Evolutionary conservation across 2,329 filamentous ascomycete species (phyloP), one percentile per base, ranked within the genome.

Genomic region (Botrytis fabae): DNA sequence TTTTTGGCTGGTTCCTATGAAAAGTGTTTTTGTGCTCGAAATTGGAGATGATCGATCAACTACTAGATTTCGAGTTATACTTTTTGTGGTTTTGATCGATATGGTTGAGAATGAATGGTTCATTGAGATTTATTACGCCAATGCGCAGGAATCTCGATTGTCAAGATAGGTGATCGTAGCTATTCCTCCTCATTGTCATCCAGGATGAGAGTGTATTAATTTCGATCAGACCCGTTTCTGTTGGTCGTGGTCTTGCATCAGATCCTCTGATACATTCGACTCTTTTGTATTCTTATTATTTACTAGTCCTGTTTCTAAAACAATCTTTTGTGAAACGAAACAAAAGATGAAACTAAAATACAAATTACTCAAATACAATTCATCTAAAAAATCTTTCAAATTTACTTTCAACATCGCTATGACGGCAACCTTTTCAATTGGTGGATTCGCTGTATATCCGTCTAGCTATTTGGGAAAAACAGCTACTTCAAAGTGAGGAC

Each of bases 1-100:
- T 69, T 8, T 69, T 69, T 38, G 65, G 65, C 20, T 69, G 65
- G n/a, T 69, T 69, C 32, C 48, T 69, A 5, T 69, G 6, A 68
- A 42, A 18, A 7, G 48, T 9, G 12, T 4, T 25, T 57, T 69
- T 16, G 8, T 18, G 16, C 44, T 5, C n/a, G 18, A 9, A 2
- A 3, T 32, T 4, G 22, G 35, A 38, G 9, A 2, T 9, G 3
- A 18, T 28, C 2, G 7, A 18, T 54, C n/a, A 2, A 54, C 14
- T 54, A n/a, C 2, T 28, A 6, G 12, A 2, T 16, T 14, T 16
- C n/a, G 22, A 18, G 51, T 5, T 28, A 14, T 51, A n/a, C 3
- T 54, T 16, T 2, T 54, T n/a, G n/a, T 54, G 1, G 14, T 54
- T 8, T 28, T 12, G 25, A 25, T n/a, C 14, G 25, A 54, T n/a